phyloP scores from a whole-genome alignment of 139 green algal species.

The Chlamydomonas sphaeroides region DNA sequence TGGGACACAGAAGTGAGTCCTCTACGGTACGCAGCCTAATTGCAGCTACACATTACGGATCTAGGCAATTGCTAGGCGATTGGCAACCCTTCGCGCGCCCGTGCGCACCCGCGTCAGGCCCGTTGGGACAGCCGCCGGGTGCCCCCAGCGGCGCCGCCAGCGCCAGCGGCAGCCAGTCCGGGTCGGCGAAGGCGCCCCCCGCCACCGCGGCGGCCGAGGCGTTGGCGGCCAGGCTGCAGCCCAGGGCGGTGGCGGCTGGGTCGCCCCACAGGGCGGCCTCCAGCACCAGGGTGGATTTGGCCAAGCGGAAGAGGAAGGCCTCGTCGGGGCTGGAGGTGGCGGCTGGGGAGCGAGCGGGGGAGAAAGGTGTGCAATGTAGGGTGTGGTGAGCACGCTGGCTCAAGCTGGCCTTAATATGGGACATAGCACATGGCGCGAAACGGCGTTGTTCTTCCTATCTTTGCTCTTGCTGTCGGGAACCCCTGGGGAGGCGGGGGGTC shows the following conservation, averaged over 20 bases:
- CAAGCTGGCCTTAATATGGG: too few species aligned
- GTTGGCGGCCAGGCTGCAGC: neutral
- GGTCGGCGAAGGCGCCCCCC: neutral
- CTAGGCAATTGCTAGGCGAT: neutral
- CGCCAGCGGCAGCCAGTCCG: conserved; percentile 13
- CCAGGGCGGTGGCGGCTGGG: neutral
- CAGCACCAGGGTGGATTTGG: neutral
- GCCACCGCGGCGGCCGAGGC: neutral
- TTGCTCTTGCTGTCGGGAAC: neutral
- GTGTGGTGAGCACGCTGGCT: too few species aligned
- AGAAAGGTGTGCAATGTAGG: neutral
- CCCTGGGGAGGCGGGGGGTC: neutral
- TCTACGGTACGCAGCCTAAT: neutral
- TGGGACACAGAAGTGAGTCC: neutral
- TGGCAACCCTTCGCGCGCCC: neutral
- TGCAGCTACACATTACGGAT: too few species aligned
- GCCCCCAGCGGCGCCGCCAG: conserved; percentile 26
- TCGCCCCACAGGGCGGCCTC: conserved; percentile 39
- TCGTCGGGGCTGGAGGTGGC: neutral
- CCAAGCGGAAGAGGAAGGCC: conserved; percentile 2
- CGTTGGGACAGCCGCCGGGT: neutral
- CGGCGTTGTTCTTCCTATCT: too few species aligned
- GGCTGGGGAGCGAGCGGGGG: neutral
- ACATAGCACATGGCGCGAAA: too few species aligned
- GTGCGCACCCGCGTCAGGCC: neutral